phyloP scores from a whole-genome alignment of 2,329 filamentous ascomycete species.

The Venturiaceae sp. region DNA sequence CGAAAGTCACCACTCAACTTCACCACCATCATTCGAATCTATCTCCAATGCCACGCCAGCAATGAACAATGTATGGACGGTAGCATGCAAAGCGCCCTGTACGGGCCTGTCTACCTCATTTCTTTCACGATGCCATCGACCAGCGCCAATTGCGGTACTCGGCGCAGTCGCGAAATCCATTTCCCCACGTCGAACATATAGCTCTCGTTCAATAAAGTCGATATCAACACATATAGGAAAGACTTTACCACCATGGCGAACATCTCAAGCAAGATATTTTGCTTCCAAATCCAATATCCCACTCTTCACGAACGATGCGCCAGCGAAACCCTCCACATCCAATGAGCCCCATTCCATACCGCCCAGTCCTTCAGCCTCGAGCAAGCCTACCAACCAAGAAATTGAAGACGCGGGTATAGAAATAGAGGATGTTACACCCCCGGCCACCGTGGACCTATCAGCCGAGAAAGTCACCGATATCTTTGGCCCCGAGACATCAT shows the following conservation, averaged over 20 bases:
- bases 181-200: neutral
- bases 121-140: neutral
- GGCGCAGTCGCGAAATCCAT: neutral
- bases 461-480: conserved; percentile 11
- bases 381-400: neutral
- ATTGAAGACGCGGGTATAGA: neutral
- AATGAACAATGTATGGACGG: conserved; percentile 7
- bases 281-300: neutral
- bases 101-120: neutral
- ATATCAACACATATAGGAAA: neutral
- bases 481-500: conserved; percentile 21
- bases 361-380: neutral
- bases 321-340: neutral
- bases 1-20: neutral
- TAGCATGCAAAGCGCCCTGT: conserved; percentile 1
- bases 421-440: neutral
- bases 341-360: neutral
- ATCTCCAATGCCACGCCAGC: neutral
- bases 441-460: neutral
- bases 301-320: neutral
- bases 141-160: neutral
- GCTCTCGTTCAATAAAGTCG: neutral
- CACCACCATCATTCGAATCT: neutral
- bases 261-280: neutral
- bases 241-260: neutral